Evolutionary conservation across 106 monocot genomes (phyloP).

Genomic region (Allium sativum): DNA sequence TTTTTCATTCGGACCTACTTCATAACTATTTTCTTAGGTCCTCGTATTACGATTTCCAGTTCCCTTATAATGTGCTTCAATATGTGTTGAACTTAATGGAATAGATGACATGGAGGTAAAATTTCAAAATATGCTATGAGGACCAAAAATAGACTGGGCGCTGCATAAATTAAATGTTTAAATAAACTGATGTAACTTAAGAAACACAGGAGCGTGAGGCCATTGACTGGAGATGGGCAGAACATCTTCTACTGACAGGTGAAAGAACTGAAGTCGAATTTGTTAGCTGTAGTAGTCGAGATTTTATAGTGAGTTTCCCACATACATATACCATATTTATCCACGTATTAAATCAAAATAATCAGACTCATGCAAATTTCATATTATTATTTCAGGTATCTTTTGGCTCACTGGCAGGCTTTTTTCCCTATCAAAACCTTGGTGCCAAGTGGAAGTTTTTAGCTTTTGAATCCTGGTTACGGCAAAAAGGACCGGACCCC

Average conservation of each 20-base stretch:
- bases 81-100: no score
- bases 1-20: no score
- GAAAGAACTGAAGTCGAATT: constrained; percentile 75
- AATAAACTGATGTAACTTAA: background rate
- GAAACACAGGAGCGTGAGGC: constrained; percentile 40
- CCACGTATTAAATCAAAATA: no score
- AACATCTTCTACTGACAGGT: constrained; percentile 35
- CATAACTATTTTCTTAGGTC: no score
- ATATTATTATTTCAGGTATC: constrained; percentile 42
- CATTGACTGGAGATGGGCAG: constrained; percentile 52
- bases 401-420: constrained; percentile 76
- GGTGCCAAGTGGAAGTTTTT: constrained; percentile 82
- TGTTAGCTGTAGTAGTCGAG: constrained; percentile 66
- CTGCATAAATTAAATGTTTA: no score
- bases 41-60: no score
- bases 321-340: no score
- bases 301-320: no score
- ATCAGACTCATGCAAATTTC: background rate
- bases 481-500: constrained; percentile 69
- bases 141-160: no score
- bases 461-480: constrained; percentile 92
- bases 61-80: no score
- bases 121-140: no score
- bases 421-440: constrained; percentile 84
- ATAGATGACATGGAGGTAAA: no score